Base-by-base conservation (phyloP, 257 asterid species). In the Nicotiana undulata region DNA sequence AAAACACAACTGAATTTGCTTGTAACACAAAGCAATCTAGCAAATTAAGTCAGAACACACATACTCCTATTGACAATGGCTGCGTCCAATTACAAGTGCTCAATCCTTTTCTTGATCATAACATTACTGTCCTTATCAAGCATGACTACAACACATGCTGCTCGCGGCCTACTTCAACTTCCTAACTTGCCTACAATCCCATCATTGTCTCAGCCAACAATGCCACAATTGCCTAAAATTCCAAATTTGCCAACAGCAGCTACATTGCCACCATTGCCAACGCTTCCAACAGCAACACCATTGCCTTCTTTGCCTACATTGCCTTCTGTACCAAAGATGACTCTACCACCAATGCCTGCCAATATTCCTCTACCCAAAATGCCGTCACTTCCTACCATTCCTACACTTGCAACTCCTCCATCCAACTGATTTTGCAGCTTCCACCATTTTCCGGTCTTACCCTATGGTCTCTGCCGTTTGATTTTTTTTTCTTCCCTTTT, bases 131-230 rank as follows among this genome's bases (percentile, higher is more conserved):
- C 53, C 46, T 55, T 76, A 18, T 37, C 80, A 56, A 76, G 55
- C 22, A 18, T 55, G 4, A 9, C 44, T 3, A 29, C 55, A 4
- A 76, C 31, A 44, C 5, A 37, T 4, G 53, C 67, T 1, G 34
- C 67, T 55, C 80, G 80, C 49, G 2, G 44, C 66, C 68, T 76
- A 40, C 26, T 76, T 31, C 80, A 76, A 76, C 44, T 29, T 55
- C 32, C 66, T 1, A 44, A 26, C 18, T 6, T 55, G 67, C 65
- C 80, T 20, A 55, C 20, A 0, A 55, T 55, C 18, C 80, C 80
- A 0, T 18, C 66, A 9, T 22, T 76, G 53, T 67, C 80, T 31
- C 65, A 75, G 13, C 51, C 80, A 76, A 53, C 65, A 52, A 52
- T 53, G 24, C 80, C 80, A 53, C 80, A 76, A n/a, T 29, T 53